Evolutionary conservation across 2,329 filamentous ascomycete genomes (phyloP).

Genomic region (Ascochyta koolunga): DNA sequence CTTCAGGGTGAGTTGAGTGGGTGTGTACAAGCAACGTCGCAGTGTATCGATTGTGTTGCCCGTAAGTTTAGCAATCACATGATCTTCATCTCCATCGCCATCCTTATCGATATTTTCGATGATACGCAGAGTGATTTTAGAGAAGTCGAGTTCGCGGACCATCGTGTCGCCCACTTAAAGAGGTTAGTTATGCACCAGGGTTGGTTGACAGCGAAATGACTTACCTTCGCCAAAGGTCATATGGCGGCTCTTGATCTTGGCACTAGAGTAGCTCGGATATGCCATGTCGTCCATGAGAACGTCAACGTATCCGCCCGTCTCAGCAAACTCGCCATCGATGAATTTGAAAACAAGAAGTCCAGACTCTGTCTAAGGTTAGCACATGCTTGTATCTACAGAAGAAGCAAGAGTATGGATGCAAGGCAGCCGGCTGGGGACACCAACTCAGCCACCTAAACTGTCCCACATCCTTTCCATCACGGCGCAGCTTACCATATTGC

Average conservation of each 20-base stretch:
- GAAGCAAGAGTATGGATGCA: constrained; percentile 23
- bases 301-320: constrained; percentile 78
- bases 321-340: constrained; percentile 83
- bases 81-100: constrained; percentile 70
- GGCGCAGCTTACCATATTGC: constrained; percentile 67
- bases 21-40: constrained; percentile 91
- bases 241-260: constrained; percentile 71
- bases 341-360: constrained; percentile 94
- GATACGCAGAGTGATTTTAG: constrained; percentile 85
- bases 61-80: constrained; percentile 79
- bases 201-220: constrained; percentile 16
- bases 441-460: constrained; percentile 34
- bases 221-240: constrained; percentile 81
- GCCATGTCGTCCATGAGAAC: constrained; percentile 93
- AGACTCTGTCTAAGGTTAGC: constrained; percentile 67
- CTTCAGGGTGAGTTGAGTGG: constrained; percentile 79
- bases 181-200: constrained; percentile 30
- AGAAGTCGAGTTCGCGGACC: constrained; percentile 96
- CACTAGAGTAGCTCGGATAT: constrained; percentile 85
- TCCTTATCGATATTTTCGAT: constrained; percentile 79
- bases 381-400: not conserved
- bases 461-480: constrained; percentile 18
- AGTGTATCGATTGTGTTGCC: constrained; percentile 87
- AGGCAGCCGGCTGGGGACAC: constrained; percentile 27
- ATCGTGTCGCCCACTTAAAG: constrained; percentile 80